Percentiles rank a stretch among this genome's conserved stretches.
Conservation (phyloP, 1,139 yeast genomes). For the Taphrina sp. region DNA sequence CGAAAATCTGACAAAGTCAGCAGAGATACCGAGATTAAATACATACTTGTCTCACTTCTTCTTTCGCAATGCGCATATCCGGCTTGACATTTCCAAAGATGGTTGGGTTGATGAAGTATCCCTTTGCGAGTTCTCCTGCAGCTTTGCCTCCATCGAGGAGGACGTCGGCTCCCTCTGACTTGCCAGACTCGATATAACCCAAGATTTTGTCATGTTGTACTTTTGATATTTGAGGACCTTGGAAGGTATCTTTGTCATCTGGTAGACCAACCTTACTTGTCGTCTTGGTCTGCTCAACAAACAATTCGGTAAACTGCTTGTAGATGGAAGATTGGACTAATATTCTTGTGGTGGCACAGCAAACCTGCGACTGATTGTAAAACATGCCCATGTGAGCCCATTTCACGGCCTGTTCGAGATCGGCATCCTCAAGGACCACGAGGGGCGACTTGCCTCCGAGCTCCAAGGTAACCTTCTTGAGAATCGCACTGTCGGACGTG, state of each 20-base stretch:
- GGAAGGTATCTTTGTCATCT: constrained; percentile 54
- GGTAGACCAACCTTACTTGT: constrained; percentile 60
- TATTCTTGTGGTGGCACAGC: constrained; percentile 76
- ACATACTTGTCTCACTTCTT: constrained; percentile 51
- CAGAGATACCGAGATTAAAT: no score
- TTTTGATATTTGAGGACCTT: constrained; percentile 80
- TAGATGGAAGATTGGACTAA: constrained; percentile 64
- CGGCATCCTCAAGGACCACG: constrained; percentile 80
- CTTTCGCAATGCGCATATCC: constrained; percentile 66
- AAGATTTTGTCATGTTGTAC: constrained; percentile 71
- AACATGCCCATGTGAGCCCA: constrained; percentile 66
- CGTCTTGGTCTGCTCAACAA: constrained; percentile 54
- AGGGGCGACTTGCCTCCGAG: constrained; percentile 94
- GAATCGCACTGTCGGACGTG: constrained; percentile 53
- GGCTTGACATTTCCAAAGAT: constrained; percentile 68
- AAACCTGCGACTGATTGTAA: constrained; percentile 77
- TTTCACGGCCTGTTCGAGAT: constrained; percentile 73
- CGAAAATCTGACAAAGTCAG: constrained; percentile 66
- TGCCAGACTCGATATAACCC: constrained; percentile 67
- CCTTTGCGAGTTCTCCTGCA: constrained; percentile 48
- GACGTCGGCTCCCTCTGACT: constrained; percentile 67
- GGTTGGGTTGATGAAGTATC: constrained; percentile 77
- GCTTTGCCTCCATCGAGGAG: constrained; percentile 63
- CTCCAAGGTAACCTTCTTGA: constrained; percentile 78
- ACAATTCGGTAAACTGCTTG: constrained; percentile 55